These are phyloP conservation scores for Chamaecyparis obtusa DNA, from an alignment of 75 land plant species.

Conservation along the genomic window DNA sequence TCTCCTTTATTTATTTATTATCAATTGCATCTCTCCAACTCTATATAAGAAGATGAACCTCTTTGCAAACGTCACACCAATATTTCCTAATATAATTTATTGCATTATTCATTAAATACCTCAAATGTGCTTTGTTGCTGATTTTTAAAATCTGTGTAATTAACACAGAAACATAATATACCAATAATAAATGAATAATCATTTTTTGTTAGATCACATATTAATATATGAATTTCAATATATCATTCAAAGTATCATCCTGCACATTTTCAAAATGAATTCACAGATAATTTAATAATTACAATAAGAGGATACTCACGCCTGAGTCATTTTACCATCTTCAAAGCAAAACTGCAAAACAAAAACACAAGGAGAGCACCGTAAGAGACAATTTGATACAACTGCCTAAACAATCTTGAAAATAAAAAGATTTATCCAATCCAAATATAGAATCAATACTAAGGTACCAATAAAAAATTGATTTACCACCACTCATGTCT, in stretches of 20 bases:
- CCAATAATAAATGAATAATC: neutral
- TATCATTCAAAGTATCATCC: neutral
- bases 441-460: neutral
- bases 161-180: neutral
- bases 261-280: neutral
- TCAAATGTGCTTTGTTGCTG: too few relatives aligned
- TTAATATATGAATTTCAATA: neutral
- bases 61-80: too few relatives aligned
- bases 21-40: too few relatives aligned
- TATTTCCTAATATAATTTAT: too few relatives aligned
- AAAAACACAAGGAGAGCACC: neutral
- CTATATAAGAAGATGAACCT: too few relatives aligned
- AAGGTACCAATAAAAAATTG: neutral
- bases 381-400: neutral
- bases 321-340: neutral
- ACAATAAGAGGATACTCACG: neutral
- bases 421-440: neutral
- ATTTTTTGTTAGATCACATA: neutral
- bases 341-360: conserved; percentile 7
- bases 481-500: neutral
- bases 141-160: too few relatives aligned
- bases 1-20: too few relatives aligned
- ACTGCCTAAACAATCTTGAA: neutral
- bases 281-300: neutral
- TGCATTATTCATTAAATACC: too few relatives aligned